Evolutionary conservation across 441 rosid species (phyloP).

Genomic region (Populus hybrid): DNA sequence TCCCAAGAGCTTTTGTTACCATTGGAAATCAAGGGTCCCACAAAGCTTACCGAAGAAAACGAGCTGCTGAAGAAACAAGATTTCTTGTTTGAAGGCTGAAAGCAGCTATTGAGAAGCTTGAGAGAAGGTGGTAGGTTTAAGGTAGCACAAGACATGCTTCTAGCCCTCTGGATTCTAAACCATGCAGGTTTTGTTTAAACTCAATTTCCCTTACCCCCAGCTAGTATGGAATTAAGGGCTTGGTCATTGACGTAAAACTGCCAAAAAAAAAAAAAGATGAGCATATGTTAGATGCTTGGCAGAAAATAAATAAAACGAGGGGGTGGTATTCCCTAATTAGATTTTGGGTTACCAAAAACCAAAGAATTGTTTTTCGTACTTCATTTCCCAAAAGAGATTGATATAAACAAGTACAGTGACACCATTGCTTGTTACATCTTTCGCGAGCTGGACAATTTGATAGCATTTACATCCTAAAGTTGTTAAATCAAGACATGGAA

Average conservation of each 20-base stretch:
- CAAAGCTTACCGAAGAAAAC: neutral
- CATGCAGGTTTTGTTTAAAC: neutral
- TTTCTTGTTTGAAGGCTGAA: neutral
- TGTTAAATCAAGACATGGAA: neutral
- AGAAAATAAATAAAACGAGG: neutral
- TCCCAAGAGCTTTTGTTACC: neutral
- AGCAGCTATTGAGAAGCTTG: conserved; percentile 21
- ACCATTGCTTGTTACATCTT: neutral
- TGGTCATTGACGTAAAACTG: neutral
- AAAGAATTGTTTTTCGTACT: neutral
- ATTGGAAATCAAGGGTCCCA: conserved; percentile 26
- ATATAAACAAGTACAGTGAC: neutral
- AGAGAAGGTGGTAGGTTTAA: conserved; percentile 21
- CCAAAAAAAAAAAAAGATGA: too few relatives aligned
- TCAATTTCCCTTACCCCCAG: neutral
- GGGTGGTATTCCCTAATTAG: neutral
- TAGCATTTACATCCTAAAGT: neutral
- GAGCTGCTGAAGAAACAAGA: neutral
- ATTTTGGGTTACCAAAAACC: neutral
- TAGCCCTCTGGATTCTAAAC: neutral
- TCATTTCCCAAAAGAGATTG: neutral
- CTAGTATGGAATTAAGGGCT: neutral
- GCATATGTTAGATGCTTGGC: neutral
- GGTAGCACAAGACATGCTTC: conserved; percentile 9
- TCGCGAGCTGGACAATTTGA: neutral